A percentile compares a stretch with the other conserved stretches of the same genome.
Conservation (phyloP, 306 rosid genomes). For the Arachis stenosperma region DNA sequence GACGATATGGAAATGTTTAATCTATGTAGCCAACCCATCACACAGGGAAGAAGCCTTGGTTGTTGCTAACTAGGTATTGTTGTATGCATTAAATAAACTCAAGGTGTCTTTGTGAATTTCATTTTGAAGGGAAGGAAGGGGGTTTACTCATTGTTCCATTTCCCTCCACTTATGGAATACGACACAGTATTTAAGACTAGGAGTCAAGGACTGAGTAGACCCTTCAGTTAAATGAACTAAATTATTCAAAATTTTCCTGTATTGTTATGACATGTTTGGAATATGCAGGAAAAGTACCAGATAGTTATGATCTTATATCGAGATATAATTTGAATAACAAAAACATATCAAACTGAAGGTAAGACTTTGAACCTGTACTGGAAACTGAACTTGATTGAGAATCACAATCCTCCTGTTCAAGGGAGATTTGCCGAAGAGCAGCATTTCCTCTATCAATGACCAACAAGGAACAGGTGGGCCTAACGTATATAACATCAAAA, state of each 20-base stretch:
- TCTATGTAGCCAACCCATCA: no score
- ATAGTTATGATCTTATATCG: slow-evolving; percentile 2
- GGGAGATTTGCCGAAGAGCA: slow-evolving; percentile 91
- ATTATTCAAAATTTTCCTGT: slow-evolving; percentile 22
- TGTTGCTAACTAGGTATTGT: no score
- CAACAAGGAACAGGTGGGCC: slow-evolving; percentile 87
- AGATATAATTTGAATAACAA: not conserved
- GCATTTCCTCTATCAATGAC: slow-evolving; percentile 98
- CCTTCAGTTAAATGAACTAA: slow-evolving; percentile 8
- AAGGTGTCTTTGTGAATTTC: no score
- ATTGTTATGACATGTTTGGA: slow-evolving; percentile 2
- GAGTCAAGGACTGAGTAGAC: not conserved
- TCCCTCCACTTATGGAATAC: slow-evolving; percentile 2
- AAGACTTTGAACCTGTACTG: slow-evolving; percentile 65
- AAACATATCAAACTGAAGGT: not conserved
- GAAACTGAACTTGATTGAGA: slow-evolving; percentile 76
- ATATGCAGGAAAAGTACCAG: slow-evolving; percentile 25
- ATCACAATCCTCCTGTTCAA: slow-evolving; percentile 87
- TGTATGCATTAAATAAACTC: not conserved
- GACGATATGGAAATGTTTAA: no score
- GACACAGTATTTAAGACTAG: slow-evolving; percentile 10
- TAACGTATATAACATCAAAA: slow-evolving; percentile 84
- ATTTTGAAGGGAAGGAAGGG: no score
- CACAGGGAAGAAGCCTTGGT: no score
- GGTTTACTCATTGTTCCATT: not conserved